These are phyloP conservation scores for Podospora fimiseda DNA, from an alignment of 495 filamentous ascomycete genomes.

Conservation along the genomic window DNA sequence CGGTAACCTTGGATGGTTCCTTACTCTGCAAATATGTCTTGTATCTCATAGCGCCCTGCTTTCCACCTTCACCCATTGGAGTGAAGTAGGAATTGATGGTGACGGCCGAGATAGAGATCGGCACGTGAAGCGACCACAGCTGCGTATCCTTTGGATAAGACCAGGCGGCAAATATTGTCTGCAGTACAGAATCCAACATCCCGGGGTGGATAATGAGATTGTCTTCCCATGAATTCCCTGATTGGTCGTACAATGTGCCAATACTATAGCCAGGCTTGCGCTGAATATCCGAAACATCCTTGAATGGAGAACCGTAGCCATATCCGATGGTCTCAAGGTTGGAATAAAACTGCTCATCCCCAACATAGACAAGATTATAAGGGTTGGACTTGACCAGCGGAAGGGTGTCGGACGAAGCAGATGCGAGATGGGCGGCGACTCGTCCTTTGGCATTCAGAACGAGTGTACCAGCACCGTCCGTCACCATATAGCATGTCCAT, in stretches of 20 bases:
- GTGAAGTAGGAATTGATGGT: constrained; percentile 12
- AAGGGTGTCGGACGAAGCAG: background rate
- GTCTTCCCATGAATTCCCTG: background rate
- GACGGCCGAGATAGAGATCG: constrained; percentile 15
- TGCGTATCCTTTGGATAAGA: constrained; percentile 16
- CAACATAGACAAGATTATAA: background rate
- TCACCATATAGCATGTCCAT: too few relatives aligned
- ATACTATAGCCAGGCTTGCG: background rate
- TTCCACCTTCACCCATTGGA: too few relatives aligned
- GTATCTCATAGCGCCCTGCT: too few relatives aligned
- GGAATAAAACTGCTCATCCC: background rate
- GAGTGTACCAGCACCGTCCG: too few relatives aligned
- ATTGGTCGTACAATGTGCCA: background rate
- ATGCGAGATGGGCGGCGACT: background rate
- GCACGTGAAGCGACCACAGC: constrained; percentile 19
- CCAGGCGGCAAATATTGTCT: constrained; percentile 21
- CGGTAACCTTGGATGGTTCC: too few relatives aligned
- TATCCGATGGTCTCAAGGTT: background rate
- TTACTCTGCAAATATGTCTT: background rate
- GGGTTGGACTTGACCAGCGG: background rate
- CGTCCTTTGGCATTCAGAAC: background rate
- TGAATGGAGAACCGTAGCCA: background rate
- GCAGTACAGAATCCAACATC: constrained; percentile 24
- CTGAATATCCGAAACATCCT: background rate
- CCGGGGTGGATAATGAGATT: constrained; percentile 24